Evolutionary conservation across 345 rosid species (phyloP), one percentile per base, ranked within the genome.

Genomic region (Pistacia vera): DNA sequence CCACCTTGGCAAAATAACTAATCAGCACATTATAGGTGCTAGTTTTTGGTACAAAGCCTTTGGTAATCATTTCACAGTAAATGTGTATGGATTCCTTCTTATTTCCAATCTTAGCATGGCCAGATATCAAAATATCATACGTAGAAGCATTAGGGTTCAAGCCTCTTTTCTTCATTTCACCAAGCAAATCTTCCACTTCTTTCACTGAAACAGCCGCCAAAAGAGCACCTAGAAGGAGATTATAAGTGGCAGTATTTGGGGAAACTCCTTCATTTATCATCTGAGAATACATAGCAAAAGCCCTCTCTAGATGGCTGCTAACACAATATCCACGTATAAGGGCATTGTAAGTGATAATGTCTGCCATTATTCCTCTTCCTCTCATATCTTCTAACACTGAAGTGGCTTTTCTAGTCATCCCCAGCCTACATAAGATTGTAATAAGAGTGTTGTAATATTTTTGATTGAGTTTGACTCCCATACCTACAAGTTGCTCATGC

Each of bases 11-110:
- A 82, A 93, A 89, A 70, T 83, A 86, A 65, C 78, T 77, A 65
- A 95, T 92, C 25, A 93, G 92, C 72, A 90, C 87, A 72, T 95
- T 93, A 66, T 88, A 95, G 66, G 97, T 91, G 84, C 94, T 68
- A 68, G 89, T 87, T 84, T 83, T 86, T 1, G 94, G 99, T 66
- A 93, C 83, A 75, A 89, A 88, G 72, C 97, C 91, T 83, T 87
- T 83, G 12, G 86, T 65, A 60, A 93, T 85, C 99, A 93, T 93
- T 80, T 93, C 89, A 82, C 92, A 93, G 54, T 91, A 93, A 49
- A 87, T 51, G 72, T 63, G 87, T 77, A 91, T 79, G 54, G 88
- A 82, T 82, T 86, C 92, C 82, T 82, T 90, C 81, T 80, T 86
- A 66, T 90, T 90, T 74, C 96, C 97, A 64, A 85, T 79, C 88